Percentiles rank a stretch among this genome's conserved stretches.
These are phyloP conservation scores for Salix purpurea DNA, from an alignment of 345 rosid genomes.

Conservation along the genomic window DNA sequence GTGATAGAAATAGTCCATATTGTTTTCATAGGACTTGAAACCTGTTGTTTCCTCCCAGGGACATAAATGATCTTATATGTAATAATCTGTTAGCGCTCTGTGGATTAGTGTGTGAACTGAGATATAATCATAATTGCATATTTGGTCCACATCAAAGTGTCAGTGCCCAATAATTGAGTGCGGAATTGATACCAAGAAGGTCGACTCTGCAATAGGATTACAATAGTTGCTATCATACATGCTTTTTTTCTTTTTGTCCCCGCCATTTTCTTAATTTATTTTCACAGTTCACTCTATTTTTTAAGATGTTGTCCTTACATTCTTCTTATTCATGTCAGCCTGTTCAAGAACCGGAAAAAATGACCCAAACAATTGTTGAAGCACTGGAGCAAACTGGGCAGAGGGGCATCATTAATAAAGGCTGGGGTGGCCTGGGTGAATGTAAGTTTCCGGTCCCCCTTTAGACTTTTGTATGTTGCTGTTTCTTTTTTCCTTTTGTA, in stretches of 20 bases:
- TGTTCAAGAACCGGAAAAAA: slow-evolving; percentile 81
- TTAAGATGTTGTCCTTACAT: not conserved
- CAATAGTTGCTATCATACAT: not conserved
- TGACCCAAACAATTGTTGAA: slow-evolving; percentile 77
- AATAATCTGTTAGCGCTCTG: not conserved
- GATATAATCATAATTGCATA: not conserved
- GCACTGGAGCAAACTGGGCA: slow-evolving; percentile 74
- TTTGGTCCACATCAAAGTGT: not conserved
- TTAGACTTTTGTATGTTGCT: not conserved
- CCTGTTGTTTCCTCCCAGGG: not conserved
- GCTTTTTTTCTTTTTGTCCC: not conserved
- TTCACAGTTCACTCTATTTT: not conserved
- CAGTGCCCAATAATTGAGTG: not conserved
- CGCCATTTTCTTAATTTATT: not conserved
- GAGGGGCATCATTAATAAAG: slow-evolving; percentile 95
- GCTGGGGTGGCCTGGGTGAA: slow-evolving; percentile 98
- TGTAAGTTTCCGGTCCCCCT: slow-evolving; percentile 41
- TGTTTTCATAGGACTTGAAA: not conserved
- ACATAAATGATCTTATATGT: not conserved
- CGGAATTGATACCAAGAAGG: not conserved
- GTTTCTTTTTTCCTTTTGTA: not conserved
- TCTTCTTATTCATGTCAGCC: slow-evolving; percentile 47
- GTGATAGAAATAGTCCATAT: not conserved
- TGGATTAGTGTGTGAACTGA: not conserved
- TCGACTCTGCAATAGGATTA: not conserved